Base-by-base conservation (phyloP, 2,329 filamentous ascomycete genomes). In the Colletotrichum neosansevieriae region DNA sequence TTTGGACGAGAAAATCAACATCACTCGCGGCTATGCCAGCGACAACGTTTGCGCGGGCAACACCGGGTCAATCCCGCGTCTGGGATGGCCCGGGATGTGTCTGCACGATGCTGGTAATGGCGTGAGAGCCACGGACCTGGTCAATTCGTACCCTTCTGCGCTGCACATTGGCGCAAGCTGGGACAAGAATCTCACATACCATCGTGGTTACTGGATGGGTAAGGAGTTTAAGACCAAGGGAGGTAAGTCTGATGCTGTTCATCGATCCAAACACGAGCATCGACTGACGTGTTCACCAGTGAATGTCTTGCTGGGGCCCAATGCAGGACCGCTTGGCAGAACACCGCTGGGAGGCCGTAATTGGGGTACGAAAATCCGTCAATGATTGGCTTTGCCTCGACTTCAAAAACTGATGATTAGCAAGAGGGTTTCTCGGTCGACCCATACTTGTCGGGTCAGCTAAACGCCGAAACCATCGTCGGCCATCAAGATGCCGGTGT, bases 1-100 rank as follows among this genome's bases (percentile, higher is more conserved):
- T 0, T 76, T 92, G 3, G 89, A 89, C 12, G 90, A 92, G 74
- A 91, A 89, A 74, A 86, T 79, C 29, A 85, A 85, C 67, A 79
- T 84, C 24, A 72, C 76, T 0, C 73, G 79, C 7, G 75, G 63
- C 6, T 84, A 4, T 51, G 73, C 12, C 75, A 80, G 3, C 71
- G 84, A 19, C 71, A 85, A 83, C 69, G 74, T 77, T 12, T 85
- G 83, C 63, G 80, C 82, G 5, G 83, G 83, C 2, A 84, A 81
- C 61, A 83, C 82, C 0, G 83, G 83, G 3, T 79, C 79, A 0
- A 78, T 85, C 1, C 82, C 83, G 10, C 79, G 83, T 0, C 73
- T 85, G 2, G 74, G 76, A 5, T 85, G 81, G 80, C 82, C 82
- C 0, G 83, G 83, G 1, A 76, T 85, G 74, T 85, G 84, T 60